phyloP scores from a whole-genome alignment of 768 basidiomycete species.

The Pisolithus sp. region DNA sequence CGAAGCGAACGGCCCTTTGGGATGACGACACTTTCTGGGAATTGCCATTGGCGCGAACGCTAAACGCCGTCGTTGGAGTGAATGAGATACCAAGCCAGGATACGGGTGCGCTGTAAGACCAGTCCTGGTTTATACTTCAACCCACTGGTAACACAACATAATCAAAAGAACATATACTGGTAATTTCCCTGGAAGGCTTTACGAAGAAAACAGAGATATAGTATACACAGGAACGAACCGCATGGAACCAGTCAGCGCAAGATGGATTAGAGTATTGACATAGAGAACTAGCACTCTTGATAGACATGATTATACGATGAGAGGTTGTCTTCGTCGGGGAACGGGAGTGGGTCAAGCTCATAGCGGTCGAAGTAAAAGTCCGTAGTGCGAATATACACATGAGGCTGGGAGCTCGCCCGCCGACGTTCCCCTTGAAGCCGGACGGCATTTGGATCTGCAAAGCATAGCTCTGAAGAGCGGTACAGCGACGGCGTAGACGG shows the following conservation, averaged over 20 bases:
- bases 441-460: constrained; percentile 45
- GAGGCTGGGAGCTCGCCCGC: constrained; percentile 42
- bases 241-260: constrained; percentile 22
- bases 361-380: constrained; percentile 58
- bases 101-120: too few relatives aligned
- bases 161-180: background rate
- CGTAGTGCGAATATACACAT: constrained; percentile 57
- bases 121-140: too few relatives aligned
- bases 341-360: constrained; percentile 68
- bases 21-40: constrained; percentile 24
- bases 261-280: constrained; percentile 26
- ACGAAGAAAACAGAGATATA: constrained; percentile 7
- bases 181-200: background rate
- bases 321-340: constrained; percentile 45
- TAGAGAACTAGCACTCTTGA: constrained; percentile 54
- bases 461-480: constrained; percentile 51
- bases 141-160: too few relatives aligned
- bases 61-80: too few relatives aligned
- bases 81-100: too few relatives aligned
- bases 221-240: constrained; percentile 23
- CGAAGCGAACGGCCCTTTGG: constrained; percentile 18
- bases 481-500: constrained; percentile 56
- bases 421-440: constrained; percentile 47
- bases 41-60: background rate
- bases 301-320: constrained; percentile 47